Conservation (phyloP, 1,284 basidiomycete genomes). For the Cryptococcus wingfieldii region DNA sequence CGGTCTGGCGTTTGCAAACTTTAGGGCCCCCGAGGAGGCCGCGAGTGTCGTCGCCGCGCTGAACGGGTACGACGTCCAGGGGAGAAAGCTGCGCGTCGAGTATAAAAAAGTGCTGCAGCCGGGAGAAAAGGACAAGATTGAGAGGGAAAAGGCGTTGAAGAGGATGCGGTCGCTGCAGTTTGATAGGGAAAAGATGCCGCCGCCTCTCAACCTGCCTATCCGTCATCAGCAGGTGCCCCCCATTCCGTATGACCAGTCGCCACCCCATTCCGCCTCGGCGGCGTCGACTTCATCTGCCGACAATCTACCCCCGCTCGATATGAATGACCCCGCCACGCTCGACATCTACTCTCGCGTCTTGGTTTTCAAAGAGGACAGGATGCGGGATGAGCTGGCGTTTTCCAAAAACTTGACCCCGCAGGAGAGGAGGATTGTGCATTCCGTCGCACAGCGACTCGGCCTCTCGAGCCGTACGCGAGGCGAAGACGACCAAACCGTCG, state of each 20-base stretch:
- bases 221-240: constrained; percentile 5
- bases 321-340: constrained; percentile 91
- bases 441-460: constrained; percentile 92
- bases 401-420: constrained; percentile 76
- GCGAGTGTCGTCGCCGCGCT: constrained; percentile 92
- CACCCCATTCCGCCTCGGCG: constrained; percentile 53
- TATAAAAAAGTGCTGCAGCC: constrained; percentile 99
- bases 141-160: constrained; percentile 96
- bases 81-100: constrained; percentile 96
- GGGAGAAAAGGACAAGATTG: constrained; percentile 98
- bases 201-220: constrained; percentile 17
- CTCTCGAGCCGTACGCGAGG: constrained; percentile 92
- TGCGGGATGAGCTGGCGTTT: constrained; percentile 96
- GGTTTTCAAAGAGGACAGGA: constrained; percentile 95
- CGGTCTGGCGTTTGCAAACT: constrained; percentile 97
- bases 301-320: constrained; percentile 59
- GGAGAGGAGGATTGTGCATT: constrained; percentile 87
- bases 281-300: constrained; percentile 30
- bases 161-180: constrained; percentile 95
- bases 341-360: constrained; percentile 97
- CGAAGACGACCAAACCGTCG: constrained; percentile 86
- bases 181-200: constrained; percentile 51
- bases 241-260: constrained; percentile 26
- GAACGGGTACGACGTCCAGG: constrained; percentile 77
- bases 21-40: constrained; percentile 83